Evolutionary conservation across 2,329 filamentous ascomycete genomes (phyloP).

Genomic region (Canariomyces notabilis): DNA sequence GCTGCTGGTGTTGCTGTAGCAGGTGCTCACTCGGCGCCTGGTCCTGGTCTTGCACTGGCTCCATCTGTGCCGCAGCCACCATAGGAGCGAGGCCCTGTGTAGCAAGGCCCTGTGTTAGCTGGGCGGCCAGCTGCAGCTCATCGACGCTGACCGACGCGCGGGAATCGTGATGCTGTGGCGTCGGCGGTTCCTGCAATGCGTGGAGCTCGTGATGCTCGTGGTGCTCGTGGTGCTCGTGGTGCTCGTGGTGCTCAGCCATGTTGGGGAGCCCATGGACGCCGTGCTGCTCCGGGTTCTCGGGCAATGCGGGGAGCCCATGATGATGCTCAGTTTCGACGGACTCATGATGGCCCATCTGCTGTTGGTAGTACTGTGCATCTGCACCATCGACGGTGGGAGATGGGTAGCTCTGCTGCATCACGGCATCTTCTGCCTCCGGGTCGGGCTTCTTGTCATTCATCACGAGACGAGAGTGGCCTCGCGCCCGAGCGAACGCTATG

Average conservation of each 20-base stretch:
- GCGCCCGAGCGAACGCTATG: not conserved
- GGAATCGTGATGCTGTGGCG: conserved; percentile 40
- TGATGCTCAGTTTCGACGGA: conserved; percentile 18
- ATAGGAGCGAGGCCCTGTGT: conserved; percentile 49
- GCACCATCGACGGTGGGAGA: conserved; percentile 42
- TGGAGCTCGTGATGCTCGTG: conserved; percentile 27
- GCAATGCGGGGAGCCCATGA: conserved; percentile 11
- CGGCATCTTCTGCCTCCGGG: conserved; percentile 34
- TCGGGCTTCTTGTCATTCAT: conserved; percentile 33
- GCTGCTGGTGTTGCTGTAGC: conserved; percentile 10
- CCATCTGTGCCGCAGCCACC: conserved; percentile 39
- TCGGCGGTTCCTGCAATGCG: conserved; percentile 30
- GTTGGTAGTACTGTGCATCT: conserved; percentile 40
- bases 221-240: conserved; percentile 19
- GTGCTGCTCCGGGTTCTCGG: conserved; percentile 10
- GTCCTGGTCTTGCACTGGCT: conserved; percentile 23
- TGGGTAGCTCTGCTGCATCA: conserved; percentile 39
- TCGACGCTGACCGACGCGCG: conserved; percentile 44
- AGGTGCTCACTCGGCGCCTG: conserved; percentile 32
- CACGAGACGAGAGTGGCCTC: not conserved
- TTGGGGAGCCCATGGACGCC: conserved; percentile 25
- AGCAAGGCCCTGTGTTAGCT: conserved; percentile 51
- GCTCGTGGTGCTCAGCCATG: conserved; percentile 16
- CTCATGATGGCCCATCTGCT: conserved; percentile 22
- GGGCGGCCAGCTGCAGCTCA: conserved; percentile 54